Evolutionary conservation across 1,284 basidiomycete genomes (phyloP).

Genomic region (Somion occarium): DNA sequence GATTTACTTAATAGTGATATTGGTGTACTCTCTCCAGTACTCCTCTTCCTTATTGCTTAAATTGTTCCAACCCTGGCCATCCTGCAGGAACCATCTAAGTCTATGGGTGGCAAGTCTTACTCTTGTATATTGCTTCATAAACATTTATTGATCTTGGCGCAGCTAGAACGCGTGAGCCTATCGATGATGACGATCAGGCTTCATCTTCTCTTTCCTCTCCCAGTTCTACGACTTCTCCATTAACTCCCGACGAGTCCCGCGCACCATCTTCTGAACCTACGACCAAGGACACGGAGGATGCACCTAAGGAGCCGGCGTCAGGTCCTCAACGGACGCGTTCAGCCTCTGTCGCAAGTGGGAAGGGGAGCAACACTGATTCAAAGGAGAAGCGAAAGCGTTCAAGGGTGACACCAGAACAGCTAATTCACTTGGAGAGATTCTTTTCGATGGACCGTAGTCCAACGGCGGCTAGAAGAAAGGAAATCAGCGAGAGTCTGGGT

Average conservation of each 20-base stretch:
- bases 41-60: background rate
- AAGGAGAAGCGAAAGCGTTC: conserved; percentile 72
- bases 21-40: background rate
- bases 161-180: background rate
- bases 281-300: background rate
- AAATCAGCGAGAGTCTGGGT: conserved; percentile 70
- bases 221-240: conserved; percentile 5
- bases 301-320: conserved; percentile 2
- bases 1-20: background rate
- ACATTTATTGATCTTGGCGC: background rate
- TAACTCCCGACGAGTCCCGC: conserved; percentile 4
- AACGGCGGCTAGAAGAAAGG: conserved; percentile 61
- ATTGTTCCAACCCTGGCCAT: background rate
- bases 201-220: conserved; percentile 4
- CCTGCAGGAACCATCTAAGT: background rate
- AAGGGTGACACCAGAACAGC: conserved; percentile 72
- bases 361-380: conserved; percentile 19
- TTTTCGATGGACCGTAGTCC: conserved; percentile 68
- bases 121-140: background rate
- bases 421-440: conserved; percentile 64
- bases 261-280: background rate
- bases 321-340: conserved; percentile 4
- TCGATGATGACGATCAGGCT: conserved; percentile 1
- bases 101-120: background rate
- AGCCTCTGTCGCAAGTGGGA: background rate